Percentiles rank a stretch among this genome's conserved stretches.
Evolutionary conservation across 805 yeast genomes (phyloP).

Genomic region (Saccharomycopsis sp.): DNA sequence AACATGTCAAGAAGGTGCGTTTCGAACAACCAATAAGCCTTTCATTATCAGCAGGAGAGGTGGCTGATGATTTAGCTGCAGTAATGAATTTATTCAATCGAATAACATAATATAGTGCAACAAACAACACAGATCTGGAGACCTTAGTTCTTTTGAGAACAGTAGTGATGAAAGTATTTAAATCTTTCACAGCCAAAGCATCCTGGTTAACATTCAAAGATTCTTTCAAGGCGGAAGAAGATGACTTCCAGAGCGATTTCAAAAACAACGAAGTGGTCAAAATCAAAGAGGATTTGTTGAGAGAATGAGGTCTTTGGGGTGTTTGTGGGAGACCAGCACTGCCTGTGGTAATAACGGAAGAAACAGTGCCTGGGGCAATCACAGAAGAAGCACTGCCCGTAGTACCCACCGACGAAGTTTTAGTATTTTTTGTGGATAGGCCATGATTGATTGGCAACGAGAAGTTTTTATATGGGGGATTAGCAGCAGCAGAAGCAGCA

Average conservation of each 20-base stretch:
- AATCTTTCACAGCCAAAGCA: background rate
- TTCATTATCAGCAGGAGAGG: constrained; percentile 18
- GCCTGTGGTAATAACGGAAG: no score
- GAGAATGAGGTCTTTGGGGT: background rate
- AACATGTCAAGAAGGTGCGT: constrained; percentile 57
- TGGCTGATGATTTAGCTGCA: constrained; percentile 30
- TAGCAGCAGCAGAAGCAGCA: background rate
- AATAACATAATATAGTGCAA: constrained; percentile 56
- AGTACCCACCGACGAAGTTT: no score
- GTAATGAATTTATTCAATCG: constrained; percentile 25
- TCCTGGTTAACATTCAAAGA: background rate
- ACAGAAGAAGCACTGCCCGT: no score
- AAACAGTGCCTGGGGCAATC: no score
- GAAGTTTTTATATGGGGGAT: background rate
- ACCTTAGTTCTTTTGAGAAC: constrained; percentile 48
- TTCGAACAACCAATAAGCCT: constrained; percentile 42
- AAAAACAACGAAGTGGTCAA: background rate
- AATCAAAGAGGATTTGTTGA: background rate
- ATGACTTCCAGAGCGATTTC: background rate
- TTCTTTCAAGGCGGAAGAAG: background rate
- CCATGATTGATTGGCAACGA: no score
- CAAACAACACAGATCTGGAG: constrained; percentile 55
- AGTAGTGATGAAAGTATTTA: constrained; percentile 32
- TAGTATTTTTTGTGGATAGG: no score
- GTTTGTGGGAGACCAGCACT: no score